Conservation (phyloP, 805 yeast species). For the Yamadazyma phyllophila region DNA sequence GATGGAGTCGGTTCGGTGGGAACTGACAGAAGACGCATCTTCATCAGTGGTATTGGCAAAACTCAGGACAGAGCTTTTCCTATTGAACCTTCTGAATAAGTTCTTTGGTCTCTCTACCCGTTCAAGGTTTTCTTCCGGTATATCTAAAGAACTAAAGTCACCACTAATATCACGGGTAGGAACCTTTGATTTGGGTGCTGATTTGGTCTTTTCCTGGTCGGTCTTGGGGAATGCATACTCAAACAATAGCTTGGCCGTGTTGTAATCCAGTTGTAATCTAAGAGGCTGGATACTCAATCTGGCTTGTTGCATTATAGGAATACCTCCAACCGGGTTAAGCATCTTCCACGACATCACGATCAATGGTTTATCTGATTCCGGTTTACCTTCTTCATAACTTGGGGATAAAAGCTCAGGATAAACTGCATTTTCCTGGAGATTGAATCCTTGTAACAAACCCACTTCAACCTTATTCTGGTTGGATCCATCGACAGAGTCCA, state of each 20-base stretch:
- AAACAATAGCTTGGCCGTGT: slow-evolving; percentile 60
- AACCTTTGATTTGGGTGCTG: not conserved
- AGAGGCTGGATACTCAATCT: slow-evolving; percentile 63
- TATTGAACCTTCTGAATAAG: slow-evolving; percentile 11
- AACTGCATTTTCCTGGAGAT: slow-evolving; percentile 52
- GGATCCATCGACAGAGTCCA: slow-evolving; percentile 65
- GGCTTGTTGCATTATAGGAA: slow-evolving; percentile 69
- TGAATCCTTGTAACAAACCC: slow-evolving; percentile 64
- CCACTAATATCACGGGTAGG: slow-evolving; percentile 5
- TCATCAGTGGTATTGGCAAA: slow-evolving; percentile 5
- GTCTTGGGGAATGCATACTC: slow-evolving; percentile 69
- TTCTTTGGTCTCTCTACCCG: slow-evolving; percentile 13
- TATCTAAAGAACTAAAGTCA: slow-evolving; percentile 11
- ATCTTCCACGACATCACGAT: slow-evolving; percentile 61
- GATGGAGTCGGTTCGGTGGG: slow-evolving; percentile 8
- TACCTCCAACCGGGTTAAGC: slow-evolving; percentile 87
- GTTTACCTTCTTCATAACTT: slow-evolving; percentile 15
- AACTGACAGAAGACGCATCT: slow-evolving; percentile 8
- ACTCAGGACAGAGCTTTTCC: slow-evolving; percentile 1
- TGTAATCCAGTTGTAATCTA: slow-evolving; percentile 69
- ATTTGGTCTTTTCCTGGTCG: slow-evolving; percentile 11
- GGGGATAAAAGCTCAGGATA: slow-evolving; percentile 75
- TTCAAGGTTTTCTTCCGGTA: not conserved
- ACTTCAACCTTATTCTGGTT: slow-evolving; percentile 61
- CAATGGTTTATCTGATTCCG: slow-evolving; percentile 15